Evolutionary conservation across 371 early-diverging fungal species (phyloP).

Genomic region (Mucor velutinosus): DNA sequence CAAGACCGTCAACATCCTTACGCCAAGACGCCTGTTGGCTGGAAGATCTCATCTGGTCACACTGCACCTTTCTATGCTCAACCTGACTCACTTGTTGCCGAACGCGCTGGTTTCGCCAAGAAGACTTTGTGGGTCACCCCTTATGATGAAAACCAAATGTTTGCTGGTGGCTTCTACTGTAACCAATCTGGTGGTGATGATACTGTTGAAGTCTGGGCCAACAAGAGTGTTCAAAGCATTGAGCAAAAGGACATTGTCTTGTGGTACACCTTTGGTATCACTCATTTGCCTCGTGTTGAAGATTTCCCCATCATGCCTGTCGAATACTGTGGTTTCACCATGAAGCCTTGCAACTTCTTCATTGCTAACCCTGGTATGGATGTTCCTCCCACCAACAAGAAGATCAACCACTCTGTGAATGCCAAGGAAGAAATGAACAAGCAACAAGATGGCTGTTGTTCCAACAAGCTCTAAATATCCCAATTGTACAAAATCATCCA

Average conservation of each 20-base stretch:
- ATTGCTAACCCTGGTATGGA: conserved; percentile 52
- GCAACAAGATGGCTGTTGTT: conserved; percentile 24
- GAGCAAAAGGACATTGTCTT: conserved; percentile 48
- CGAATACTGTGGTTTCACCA: conserved; percentile 50
- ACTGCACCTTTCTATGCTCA: conserved; percentile 43
- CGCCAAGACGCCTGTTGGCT: conserved; percentile 46
- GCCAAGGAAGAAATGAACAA: conserved; percentile 29
- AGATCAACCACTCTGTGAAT: conserved; percentile 42
- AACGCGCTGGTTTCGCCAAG: conserved; percentile 55
- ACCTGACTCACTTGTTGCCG: conserved; percentile 47
- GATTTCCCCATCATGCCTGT: conserved; percentile 62
- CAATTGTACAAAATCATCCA: background rate
- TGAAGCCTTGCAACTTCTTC: conserved; percentile 57
- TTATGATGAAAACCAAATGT: conserved; percentile 53
- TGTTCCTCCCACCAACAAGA: conserved; percentile 50
- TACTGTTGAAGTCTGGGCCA: conserved; percentile 40
- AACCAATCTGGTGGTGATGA: conserved; percentile 49
- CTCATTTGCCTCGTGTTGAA: conserved; percentile 55
- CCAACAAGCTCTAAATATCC: conserved; percentile 36
- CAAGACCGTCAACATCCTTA: conserved; percentile 47
- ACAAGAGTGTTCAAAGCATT: conserved; percentile 27
- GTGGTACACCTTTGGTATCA: conserved; percentile 59
- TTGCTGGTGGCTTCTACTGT: conserved; percentile 59
- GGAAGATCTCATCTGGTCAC: conserved; percentile 44
- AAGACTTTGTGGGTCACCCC: conserved; percentile 58